phyloP scores from a whole-genome alignment of 2,329 filamentous ascomycete genomes.

The Phaeosphaeriaceae sp. region DNA sequence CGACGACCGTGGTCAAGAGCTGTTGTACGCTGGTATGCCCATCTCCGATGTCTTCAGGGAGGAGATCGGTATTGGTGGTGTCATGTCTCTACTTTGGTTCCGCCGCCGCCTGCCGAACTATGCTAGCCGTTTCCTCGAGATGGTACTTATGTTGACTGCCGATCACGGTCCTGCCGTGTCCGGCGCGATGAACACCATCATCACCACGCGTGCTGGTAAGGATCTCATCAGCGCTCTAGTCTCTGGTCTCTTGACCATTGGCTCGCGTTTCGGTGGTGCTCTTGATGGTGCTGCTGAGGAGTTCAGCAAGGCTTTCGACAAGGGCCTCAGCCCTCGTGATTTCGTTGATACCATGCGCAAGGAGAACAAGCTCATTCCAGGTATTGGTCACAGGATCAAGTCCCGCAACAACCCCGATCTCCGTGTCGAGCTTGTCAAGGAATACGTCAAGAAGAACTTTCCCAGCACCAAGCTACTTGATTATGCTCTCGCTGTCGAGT shows the following conservation, averaged over 20 bases:
- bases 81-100: constrained; percentile 99
- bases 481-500: constrained; percentile 97
- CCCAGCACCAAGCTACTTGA: constrained; percentile 97
- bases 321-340: constrained; percentile 96
- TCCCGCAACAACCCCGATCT: constrained; percentile 99
- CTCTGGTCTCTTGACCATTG: constrained; percentile 95
- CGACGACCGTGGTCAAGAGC: constrained; percentile 98
- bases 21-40: constrained; percentile 98
- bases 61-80: constrained; percentile 98
- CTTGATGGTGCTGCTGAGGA: constrained; percentile 97
- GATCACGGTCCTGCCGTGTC: constrained; percentile 99
- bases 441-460: constrained; percentile 98
- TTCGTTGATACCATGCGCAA: constrained; percentile 99
- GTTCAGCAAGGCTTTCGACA: constrained; percentile 98
- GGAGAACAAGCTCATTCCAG: constrained; percentile 99
- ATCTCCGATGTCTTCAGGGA: constrained; percentile 99
- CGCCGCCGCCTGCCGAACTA: constrained; percentile 94
- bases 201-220: constrained; percentile 98
- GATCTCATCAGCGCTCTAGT: constrained; percentile 96
- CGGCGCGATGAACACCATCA: constrained; percentile 99
- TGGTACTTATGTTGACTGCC: constrained; percentile 99
- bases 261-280: constrained; percentile 97
- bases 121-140: constrained; percentile 98
- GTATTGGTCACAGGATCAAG: constrained; percentile 99
- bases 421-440: constrained; percentile 98